Conservation (phyloP, 192 early-diverging fungal genomes). For the Rhizophagus sp. region DNA sequence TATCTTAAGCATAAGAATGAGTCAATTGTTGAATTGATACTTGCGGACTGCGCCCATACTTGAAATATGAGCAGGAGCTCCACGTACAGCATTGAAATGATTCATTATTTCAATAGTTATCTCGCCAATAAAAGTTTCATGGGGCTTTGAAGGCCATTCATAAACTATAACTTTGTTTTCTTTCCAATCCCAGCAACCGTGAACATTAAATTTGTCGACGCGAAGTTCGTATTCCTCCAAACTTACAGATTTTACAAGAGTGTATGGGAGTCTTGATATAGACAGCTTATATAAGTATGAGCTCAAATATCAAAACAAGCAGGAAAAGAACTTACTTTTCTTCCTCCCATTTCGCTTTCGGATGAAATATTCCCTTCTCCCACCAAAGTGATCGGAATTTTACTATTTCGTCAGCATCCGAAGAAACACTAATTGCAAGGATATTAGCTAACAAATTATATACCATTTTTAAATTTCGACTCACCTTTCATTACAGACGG, state of each 20-base stretch:
- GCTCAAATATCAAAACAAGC: no score
- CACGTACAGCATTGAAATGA: not conserved
- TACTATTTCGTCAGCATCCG: no score
- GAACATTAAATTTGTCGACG: constrained; percentile 1
- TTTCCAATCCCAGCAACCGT: not conserved
- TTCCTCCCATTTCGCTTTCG: no score
- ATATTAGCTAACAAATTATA: no score
- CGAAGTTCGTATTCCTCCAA: constrained; percentile 17
- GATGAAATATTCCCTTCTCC: no score
- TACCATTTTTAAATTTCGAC: no score
- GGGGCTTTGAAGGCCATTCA: not conserved
- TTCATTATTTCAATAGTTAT: not conserved
- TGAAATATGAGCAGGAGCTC: not conserved
- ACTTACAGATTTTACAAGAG: not conserved
- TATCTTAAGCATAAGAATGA: not conserved
- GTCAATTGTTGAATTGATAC: not conserved
- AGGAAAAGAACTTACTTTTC: no score
- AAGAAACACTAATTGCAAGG: no score
- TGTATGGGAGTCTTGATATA: constrained; percentile 23
- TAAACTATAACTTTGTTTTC: not conserved
- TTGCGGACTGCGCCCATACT: not conserved
- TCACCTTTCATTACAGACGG: no score
- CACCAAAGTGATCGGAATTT: no score
- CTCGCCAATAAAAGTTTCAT: not conserved
- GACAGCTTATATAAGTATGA: not conserved